These are phyloP conservation scores for Xylaria multiplex DNA, from an alignment of 2,329 filamentous ascomycete species.

Conservation along the genomic window DNA sequence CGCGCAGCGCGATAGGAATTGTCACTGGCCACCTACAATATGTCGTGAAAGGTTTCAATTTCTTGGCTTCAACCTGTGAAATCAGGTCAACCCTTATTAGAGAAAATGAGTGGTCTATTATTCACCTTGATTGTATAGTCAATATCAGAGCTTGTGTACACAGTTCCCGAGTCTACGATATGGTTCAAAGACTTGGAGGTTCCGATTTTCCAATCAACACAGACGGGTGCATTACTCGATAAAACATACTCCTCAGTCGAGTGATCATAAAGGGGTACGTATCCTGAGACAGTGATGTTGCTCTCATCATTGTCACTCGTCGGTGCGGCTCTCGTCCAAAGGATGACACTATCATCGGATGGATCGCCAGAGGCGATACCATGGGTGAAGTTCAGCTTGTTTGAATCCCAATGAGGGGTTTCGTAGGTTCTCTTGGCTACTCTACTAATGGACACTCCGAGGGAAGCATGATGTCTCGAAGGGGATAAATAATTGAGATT, in stretches of 20 bases:
- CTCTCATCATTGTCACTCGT: conserved; percentile 57
- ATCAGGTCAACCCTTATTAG: neutral
- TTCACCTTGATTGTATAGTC: conserved; percentile 77
- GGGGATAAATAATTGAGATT: conserved; percentile 71
- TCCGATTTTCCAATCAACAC: conserved; percentile 72
- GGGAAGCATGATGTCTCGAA: conserved; percentile 66
- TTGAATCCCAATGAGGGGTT: conserved; percentile 56
- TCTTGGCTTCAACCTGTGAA: conserved; percentile 69
- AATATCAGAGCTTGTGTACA: conserved; percentile 76
- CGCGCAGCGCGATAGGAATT: neutral
- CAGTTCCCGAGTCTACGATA: conserved; percentile 66
- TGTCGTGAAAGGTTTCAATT: conserved; percentile 69
- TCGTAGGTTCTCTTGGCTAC: conserved; percentile 64
- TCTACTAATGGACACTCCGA: conserved; percentile 67
- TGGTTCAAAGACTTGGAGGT: conserved; percentile 54
- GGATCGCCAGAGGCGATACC: conserved; percentile 62
- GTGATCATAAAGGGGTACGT: conserved; percentile 54
- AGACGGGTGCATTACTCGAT: conserved; percentile 69
- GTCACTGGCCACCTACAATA: conserved; percentile 53
- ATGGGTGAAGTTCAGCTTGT: conserved; percentile 68
- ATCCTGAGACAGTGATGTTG: conserved; percentile 54
- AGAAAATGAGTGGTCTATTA: neutral
- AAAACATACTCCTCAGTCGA: conserved; percentile 57
- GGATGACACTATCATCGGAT: conserved; percentile 65
- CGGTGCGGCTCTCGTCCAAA: conserved; percentile 57